Evolutionary conservation across 2,329 filamentous ascomycete genomes (phyloP), one percentile per base, ranked within the genome.

Genomic region (Penicillium digitatum): DNA sequence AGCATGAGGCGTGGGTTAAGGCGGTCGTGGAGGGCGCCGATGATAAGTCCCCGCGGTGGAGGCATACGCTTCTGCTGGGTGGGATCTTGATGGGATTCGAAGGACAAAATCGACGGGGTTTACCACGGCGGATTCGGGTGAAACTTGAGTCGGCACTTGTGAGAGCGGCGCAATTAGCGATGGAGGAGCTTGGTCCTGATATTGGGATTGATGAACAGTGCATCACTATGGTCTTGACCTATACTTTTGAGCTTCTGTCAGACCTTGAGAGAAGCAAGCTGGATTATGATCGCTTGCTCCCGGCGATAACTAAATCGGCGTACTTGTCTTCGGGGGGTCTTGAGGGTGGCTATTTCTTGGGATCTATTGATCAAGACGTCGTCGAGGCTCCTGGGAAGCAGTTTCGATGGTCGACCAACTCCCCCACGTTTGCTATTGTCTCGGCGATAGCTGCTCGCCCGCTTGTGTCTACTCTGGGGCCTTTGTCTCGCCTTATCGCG

Each of bases 21-120:
- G 82, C 84, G 1, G 76, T 85, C 2, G 78, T 83, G 2, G 78
- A 77, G 38, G 84, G 83, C 9, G 83, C 84, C 16, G 81, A 86
- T 65, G 83, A 82, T 42, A 80, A 78, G 63, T 86, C 78, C 72
- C 82, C 79, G 18, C 79, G 89, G 66, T 96, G 90, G 90, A 87
- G 90, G 71, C 91, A 96, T 71, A 74, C 91, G 29, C 78, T 96
- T n/a, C 81, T 92, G 5, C 81, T 96, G 9, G 86, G 86, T 0
- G 92, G 90, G 3, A 77, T 95, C 22, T 74, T 96, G 55, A 81
- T 93, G 68, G 90, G 89, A 9, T 87, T 92, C 67, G 87, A 88
- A 61, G 78, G 81, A 16, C 79, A 83, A 57, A 81, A 86, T 38
- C 76, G 84, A 43, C 80, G 82, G 55, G 82, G 83, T n/a, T 72